Conservation (phyloP, 176 grass and related monocot genomes). For the Oryza longistaminata region DNA sequence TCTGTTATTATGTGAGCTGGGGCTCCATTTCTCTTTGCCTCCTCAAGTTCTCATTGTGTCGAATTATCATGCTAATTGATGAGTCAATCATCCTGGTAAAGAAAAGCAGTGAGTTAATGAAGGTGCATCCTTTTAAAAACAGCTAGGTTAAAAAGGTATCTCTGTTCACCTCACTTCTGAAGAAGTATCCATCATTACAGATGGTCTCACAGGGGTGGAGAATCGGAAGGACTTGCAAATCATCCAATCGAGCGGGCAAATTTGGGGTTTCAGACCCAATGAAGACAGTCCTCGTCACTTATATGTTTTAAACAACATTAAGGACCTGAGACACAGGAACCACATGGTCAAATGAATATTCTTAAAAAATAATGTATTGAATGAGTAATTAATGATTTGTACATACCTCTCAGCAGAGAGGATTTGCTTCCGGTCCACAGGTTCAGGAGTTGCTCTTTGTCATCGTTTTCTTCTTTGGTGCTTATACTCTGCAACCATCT, state of each 20-base stretch:
- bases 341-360: conserved; percentile 27
- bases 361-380: neutral
- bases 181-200: conserved; percentile 99
- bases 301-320: conserved; percentile 93
- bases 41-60: conserved; percentile 96
- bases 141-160: neutral
- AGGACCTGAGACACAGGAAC: conserved; percentile 63
- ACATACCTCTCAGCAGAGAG: conserved; percentile 85
- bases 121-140: neutral
- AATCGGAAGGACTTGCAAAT: conserved; percentile 95
- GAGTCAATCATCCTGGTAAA: conserved; percentile 91
- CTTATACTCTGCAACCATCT: conserved; percentile 96
- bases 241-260: conserved; percentile 99
- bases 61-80: conserved; percentile 98
- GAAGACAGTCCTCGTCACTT: conserved; percentile 91
- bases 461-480: conserved; percentile 87
- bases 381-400: conserved; percentile 12
- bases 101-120: conserved; percentile 9
- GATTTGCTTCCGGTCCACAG: conserved; percentile 88
- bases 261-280: conserved; percentile 83
- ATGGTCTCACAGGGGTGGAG: conserved; percentile 95
- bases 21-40: conserved; percentile 94
- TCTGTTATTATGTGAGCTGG: conserved; percentile 98
- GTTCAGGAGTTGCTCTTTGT: conserved; percentile 93
- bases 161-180: conserved; percentile 81